A percentile compares a stretch with the other conserved stretches of the same genome.
Evolutionary conservation across 2,329 filamentous ascomycete species (phyloP).

Genomic region (Gnomoniopsis smithogilvyi): DNA sequence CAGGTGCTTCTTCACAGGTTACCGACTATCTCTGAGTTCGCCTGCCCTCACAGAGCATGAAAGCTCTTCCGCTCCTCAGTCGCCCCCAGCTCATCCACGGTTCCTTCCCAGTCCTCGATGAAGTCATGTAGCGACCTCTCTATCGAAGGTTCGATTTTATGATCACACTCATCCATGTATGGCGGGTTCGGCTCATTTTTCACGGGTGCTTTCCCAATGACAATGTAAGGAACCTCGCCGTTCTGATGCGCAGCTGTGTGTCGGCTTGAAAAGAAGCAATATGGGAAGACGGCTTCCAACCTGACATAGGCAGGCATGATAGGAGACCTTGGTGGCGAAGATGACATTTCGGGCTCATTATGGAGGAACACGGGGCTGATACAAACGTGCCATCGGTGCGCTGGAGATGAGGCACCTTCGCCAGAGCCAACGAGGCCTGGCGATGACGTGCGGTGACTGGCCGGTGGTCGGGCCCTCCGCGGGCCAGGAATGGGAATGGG

Average conservation of each 20-base stretch:
- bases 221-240: slow-evolving; percentile 3
- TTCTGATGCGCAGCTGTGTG: background rate
- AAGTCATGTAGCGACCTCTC: background rate
- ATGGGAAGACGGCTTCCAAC: slow-evolving; percentile 10
- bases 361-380: slow-evolving; percentile 2
- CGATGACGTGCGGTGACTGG: background rate
- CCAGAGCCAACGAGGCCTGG: background rate
- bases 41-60: background rate
- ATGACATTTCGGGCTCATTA: background rate
- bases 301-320: background rate
- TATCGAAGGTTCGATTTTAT: background rate
- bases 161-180: background rate
- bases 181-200: background rate
- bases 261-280: background rate
- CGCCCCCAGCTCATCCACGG: background rate
- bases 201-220: background rate
- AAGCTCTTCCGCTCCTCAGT: background rate
- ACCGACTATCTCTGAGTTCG: background rate
- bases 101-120: slow-evolving; percentile 1
- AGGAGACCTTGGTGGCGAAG: background rate
- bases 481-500: background rate
- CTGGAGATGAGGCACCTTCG: background rate
- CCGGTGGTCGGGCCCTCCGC: background rate
- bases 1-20: too few species aligned
- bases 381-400: slow-evolving; percentile 1